These are phyloP conservation scores for Aegilops bicornis DNA, from an alignment of 176 grass and related monocot species.

Conservation along the genomic window DNA sequence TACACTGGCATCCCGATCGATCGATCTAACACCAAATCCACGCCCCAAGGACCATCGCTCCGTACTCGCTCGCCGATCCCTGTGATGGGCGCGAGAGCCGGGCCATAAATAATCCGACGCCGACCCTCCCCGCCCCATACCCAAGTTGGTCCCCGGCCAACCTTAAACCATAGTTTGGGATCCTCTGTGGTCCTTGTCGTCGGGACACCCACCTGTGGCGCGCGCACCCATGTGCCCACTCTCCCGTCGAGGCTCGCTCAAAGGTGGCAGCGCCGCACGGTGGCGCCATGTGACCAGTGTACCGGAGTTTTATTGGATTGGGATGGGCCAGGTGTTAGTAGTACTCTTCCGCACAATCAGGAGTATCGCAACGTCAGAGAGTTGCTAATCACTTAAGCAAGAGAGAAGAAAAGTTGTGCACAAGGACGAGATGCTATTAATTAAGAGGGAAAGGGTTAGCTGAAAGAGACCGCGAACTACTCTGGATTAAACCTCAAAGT, in stretches of 20 bases:
- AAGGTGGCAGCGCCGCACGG: background rate
- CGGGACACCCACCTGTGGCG: background rate
- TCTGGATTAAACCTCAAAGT: background rate
- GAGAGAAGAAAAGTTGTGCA: background rate
- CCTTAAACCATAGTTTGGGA: background rate
- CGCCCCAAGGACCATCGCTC: background rate
- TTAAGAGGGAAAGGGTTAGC: background rate
- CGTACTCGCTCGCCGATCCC: background rate
- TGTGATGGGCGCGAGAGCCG: background rate
- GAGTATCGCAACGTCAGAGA: background rate
- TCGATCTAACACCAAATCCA: background rate
- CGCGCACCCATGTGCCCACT: no score
- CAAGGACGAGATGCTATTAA: background rate
- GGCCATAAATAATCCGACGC: conserved; percentile 18
- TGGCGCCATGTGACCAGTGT: background rate
- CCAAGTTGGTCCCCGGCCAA: background rate
- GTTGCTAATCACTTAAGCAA: background rate
- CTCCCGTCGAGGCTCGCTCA: background rate
- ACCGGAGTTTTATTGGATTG: background rate
- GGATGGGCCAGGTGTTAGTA: background rate
- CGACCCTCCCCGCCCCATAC: background rate
- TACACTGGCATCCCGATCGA: background rate
- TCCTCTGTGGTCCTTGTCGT: background rate
- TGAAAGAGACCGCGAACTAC: background rate
- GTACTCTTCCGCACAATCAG: no score